Evolutionary conservation across 164 flowering plant species (phyloP).

Genomic region (Nymphaea thermarum): DNA sequence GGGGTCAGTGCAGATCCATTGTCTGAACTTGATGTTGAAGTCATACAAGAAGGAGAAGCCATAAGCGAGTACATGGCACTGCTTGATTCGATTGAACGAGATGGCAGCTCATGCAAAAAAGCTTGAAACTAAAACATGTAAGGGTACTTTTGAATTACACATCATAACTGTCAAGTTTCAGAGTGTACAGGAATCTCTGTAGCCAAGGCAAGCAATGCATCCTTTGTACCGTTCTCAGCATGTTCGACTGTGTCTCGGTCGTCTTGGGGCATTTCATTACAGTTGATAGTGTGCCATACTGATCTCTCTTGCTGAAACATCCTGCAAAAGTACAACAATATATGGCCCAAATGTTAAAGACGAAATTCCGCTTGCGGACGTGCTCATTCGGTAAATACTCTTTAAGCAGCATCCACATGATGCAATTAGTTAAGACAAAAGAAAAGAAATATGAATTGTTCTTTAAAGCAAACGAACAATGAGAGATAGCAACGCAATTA

Average conservation of each 20-base stretch:
- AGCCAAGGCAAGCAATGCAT: constrained; percentile 28
- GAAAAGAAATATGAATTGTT: too few species aligned
- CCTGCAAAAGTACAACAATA: constrained; percentile 23
- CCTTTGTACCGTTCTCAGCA: constrained; percentile 13
- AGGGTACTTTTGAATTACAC: constrained; percentile 2
- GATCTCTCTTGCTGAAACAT: constrained; percentile 77
- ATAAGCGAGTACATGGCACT: constrained; percentile 60
- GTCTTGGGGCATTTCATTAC: constrained; percentile 53
- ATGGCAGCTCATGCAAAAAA: background rate
- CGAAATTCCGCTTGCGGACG: too few species aligned
- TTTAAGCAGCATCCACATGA: too few species aligned
- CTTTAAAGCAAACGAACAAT: too few species aligned
- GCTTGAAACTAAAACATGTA: background rate
- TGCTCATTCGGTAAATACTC: too few species aligned
- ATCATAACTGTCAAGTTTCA: constrained; percentile 18
- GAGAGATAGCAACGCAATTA: too few species aligned
- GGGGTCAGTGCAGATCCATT: constrained; percentile 48
- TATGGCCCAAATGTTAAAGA: too few species aligned
- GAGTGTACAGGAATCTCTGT: constrained; percentile 17
- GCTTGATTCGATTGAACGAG: constrained; percentile 22
- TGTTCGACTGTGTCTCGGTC: constrained; percentile 15
- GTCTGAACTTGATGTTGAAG: constrained; percentile 71
- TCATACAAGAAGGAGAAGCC: constrained; percentile 84
- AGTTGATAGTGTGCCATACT: constrained; percentile 67
- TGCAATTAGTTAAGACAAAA: too few species aligned